Conservation (phyloP, 1,284 basidiomycete species). For the Tilletiopsis washingtonensis region DNA sequence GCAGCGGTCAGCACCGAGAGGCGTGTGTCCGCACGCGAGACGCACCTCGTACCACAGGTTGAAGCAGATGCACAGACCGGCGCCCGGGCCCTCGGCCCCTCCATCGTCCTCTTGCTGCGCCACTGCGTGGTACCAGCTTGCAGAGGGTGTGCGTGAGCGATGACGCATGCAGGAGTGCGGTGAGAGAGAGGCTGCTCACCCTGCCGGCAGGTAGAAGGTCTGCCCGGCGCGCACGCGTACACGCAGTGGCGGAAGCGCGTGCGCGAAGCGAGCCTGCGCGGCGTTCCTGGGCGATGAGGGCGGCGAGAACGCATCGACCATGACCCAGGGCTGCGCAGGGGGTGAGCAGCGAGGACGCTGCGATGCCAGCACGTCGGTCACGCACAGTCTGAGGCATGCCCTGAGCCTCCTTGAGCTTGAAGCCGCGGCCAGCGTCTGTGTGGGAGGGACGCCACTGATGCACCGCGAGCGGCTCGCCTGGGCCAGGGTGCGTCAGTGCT, state of each 20-base stretch:
- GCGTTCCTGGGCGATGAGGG: conserved; percentile 17
- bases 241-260: conserved; percentile 23
- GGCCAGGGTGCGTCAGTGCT: neutral
- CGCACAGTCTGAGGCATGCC: conserved; percentile 11
- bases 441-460: conserved; percentile 6
- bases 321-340: conserved; percentile 30
- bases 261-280: conserved; percentile 15
- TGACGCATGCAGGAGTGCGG: neutral
- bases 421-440: neutral
- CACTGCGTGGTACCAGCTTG: conserved; percentile 36
- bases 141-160: neutral
- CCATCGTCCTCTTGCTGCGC: conserved; percentile 25
- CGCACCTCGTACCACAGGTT: conserved; percentile 39
- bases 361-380: neutral
- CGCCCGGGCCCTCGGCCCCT: conserved; percentile 1
- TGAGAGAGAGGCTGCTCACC: conserved; percentile 6
- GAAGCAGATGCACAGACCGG: conserved; percentile 30
- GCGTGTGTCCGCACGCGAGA: neutral
- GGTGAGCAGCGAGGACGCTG: neutral
- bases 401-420: conserved; percentile 1
- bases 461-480: conserved; percentile 6
- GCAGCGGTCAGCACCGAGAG: neutral
- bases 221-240: conserved; percentile 30
- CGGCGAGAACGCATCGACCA: conserved; percentile 25
- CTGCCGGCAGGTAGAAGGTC: conserved; percentile 36